These are phyloP conservation scores for Cajanus cajan DNA, from an alignment of 306 rosid genomes.

Conservation along the genomic window DNA sequence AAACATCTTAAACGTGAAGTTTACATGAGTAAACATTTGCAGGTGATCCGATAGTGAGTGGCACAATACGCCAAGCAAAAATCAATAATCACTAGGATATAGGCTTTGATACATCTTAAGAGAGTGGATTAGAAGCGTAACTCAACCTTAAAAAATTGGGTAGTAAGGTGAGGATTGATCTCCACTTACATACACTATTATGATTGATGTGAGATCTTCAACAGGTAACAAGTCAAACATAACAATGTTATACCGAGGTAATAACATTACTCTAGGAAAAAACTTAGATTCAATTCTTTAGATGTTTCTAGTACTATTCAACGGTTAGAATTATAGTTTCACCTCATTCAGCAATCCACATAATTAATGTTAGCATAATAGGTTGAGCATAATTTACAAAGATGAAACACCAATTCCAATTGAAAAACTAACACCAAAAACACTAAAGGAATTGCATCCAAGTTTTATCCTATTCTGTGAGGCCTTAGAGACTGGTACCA, in stretches of 20 bases:
- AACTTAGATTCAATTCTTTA: not conserved
- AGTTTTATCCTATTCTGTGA: not conserved
- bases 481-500: not conserved
- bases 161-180: too few species aligned
- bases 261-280: not conserved
- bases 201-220: too few species aligned
- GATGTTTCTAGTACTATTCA: not conserved
- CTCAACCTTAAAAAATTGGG: too few species aligned
- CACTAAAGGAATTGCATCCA: not conserved
- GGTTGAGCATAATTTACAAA: not conserved
- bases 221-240: not conserved
- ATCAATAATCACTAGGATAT: too few species aligned
- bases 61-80: too few species aligned
- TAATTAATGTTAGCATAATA: not conserved
- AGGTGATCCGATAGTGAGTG: too few species aligned
- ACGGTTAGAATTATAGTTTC: not conserved
- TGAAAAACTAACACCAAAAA: not conserved
- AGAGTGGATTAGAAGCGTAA: too few species aligned
- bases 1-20: too few species aligned
- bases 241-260: slow-evolving; percentile 1
- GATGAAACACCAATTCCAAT: not conserved
- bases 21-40: too few species aligned
- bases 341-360: not conserved
- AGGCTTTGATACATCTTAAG: too few species aligned
- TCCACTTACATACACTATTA: too few species aligned